These are phyloP conservation scores for Dactylonectria estremocensis DNA, from an alignment of 2,329 filamentous ascomycete species.

Conservation along the genomic window DNA sequence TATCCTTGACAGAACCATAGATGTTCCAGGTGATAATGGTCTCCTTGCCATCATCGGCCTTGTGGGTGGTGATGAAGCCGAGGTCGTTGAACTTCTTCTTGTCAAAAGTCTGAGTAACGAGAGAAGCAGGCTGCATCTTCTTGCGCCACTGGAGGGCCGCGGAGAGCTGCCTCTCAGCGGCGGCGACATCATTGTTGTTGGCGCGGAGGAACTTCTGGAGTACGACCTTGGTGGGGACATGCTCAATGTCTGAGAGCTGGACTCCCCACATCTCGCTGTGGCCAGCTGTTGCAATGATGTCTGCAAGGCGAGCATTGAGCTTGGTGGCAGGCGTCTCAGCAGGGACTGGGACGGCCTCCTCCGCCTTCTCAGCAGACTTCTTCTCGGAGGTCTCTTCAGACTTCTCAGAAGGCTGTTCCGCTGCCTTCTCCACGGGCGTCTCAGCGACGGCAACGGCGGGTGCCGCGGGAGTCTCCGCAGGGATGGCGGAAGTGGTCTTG, in stretches of 20 bases:
- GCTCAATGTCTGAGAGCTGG: constrained; percentile 68
- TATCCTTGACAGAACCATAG: constrained; percentile 88
- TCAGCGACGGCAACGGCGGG: constrained; percentile 33
- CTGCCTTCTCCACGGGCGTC: constrained; percentile 29
- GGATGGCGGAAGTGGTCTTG: constrained; percentile 35
- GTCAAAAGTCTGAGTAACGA: constrained; percentile 76
- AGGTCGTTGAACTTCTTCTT: constrained; percentile 81
- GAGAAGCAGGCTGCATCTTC: constrained; percentile 78
- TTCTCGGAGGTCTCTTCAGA: not conserved
- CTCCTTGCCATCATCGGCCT: constrained; percentile 69
- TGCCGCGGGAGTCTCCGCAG: constrained; percentile 27
- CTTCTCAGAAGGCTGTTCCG: constrained; percentile 33
- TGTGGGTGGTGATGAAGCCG: constrained; percentile 85
- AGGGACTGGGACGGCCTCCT: constrained; percentile 28
- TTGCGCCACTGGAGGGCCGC: constrained; percentile 89
- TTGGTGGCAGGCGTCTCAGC: constrained; percentile 63
- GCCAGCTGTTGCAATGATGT: constrained; percentile 69
- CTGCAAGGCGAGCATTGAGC: constrained; percentile 71
- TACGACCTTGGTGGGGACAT: constrained; percentile 85
- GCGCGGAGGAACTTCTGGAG: constrained; percentile 95
- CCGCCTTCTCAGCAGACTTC: constrained; percentile 22
- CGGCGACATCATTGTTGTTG: constrained; percentile 82
- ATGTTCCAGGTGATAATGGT: constrained; percentile 90
- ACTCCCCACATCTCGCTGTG: constrained; percentile 93
- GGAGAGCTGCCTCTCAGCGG: constrained; percentile 83